phyloP scores from a whole-genome alignment of 75 land plant genomes.

The Picea sitchensis region DNA sequence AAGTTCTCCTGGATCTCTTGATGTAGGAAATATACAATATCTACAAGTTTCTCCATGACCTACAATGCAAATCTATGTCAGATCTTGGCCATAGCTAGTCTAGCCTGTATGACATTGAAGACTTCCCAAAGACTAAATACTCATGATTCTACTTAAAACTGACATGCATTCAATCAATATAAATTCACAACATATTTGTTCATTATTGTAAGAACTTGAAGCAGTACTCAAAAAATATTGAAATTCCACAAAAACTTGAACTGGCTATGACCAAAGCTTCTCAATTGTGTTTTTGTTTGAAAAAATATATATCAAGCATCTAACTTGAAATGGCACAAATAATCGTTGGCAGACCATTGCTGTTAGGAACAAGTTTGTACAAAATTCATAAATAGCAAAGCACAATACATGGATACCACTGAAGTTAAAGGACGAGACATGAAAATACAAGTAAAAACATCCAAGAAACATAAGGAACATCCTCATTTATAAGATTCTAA shows the following conservation, averaged over 20 bases:
- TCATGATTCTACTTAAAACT: background rate
- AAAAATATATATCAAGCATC: background rate
- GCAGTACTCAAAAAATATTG: background rate
- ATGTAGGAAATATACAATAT: slow-evolving; percentile 70
- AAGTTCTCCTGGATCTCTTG: slow-evolving; percentile 56
- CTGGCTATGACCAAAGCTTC: background rate
- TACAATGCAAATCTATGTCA: slow-evolving; percentile 19
- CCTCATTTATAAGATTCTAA: background rate
- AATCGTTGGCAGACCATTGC: background rate
- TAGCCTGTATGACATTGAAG: background rate
- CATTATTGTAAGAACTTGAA: background rate
- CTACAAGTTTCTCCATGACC: slow-evolving; percentile 88
- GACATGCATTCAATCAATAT: background rate
- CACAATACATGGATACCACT: background rate
- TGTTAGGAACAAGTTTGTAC: background rate
- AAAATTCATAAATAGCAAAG: background rate
- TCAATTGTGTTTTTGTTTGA: background rate
- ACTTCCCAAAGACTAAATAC: background rate
- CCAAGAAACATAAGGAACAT: background rate
- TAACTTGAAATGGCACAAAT: background rate
- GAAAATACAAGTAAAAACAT: background rate
- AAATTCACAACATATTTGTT: background rate
- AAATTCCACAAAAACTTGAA: no score
- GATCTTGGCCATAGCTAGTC: background rate
- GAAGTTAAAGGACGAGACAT: background rate